Evolutionary conservation across 2,329 filamentous ascomycete genomes (phyloP).

Genomic region (Zymoseptoria pseudotritici): DNA sequence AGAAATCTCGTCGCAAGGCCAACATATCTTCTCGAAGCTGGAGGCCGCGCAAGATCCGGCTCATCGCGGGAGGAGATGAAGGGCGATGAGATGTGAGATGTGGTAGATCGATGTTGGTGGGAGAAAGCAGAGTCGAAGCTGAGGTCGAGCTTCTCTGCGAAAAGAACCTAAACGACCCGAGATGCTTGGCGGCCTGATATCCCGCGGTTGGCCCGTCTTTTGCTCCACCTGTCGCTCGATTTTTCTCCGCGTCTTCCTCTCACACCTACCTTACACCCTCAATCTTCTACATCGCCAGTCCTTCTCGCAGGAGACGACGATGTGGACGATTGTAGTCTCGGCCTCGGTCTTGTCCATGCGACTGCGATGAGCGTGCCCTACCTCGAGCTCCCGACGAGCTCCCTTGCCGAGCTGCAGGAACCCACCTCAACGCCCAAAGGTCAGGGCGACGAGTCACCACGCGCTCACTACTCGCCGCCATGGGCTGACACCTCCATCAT

Average conservation of each 20-base stretch:
- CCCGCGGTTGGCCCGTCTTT: no score
- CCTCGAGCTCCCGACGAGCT: constrained; percentile 22
- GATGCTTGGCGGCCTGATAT: neutral
- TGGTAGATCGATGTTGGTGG: neutral
- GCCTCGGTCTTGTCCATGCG: constrained; percentile 23
- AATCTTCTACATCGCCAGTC: constrained; percentile 3
- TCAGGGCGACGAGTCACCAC: constrained; percentile 11
- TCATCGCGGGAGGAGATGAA: neutral
- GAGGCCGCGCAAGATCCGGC: neutral
- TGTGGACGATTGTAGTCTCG: constrained; percentile 23
- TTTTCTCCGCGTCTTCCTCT: no score
- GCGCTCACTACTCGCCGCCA: constrained; percentile 78
- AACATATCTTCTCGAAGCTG: neutral
- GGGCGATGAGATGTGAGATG: neutral
- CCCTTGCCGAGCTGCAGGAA: constrained; percentile 12
- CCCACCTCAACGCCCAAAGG: neutral
- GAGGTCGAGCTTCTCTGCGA: neutral
- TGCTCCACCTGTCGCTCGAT: no score
- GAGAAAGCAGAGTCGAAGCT: neutral
- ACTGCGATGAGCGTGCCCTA: constrained; percentile 24
- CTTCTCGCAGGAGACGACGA: constrained; percentile 9
- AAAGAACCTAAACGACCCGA: neutral
- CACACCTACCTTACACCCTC: no score
- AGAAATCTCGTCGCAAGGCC: no score
- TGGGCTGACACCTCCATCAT: constrained; percentile 97